phyloP scores from a whole-genome alignment of 1,284 basidiomycete genomes.

The Somion occarium region DNA sequence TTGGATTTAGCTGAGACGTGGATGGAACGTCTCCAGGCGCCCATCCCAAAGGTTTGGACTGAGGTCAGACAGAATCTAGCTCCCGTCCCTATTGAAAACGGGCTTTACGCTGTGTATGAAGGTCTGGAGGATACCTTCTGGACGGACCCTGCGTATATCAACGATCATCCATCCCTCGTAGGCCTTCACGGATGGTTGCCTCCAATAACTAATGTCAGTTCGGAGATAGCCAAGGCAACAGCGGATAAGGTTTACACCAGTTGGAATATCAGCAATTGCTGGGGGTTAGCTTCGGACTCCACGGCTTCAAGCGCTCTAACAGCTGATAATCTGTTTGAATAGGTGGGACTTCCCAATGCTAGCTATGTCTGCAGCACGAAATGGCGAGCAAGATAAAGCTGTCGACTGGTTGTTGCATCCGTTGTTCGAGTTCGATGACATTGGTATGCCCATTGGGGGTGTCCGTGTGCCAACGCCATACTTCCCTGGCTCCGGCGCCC shows the following conservation, averaged over 20 bases:
- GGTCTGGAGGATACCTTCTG: slow-evolving; percentile 50
- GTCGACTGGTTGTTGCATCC: slow-evolving; percentile 53
- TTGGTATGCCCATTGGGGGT: slow-evolving; percentile 57
- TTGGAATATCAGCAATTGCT: slow-evolving; percentile 54
- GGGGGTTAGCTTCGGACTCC: slow-evolving; percentile 37
- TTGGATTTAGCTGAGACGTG: slow-evolving; percentile 44
- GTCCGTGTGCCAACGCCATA: slow-evolving; percentile 56
- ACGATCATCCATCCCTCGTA: slow-evolving; percentile 54
- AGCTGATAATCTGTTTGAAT: slow-evolving; percentile 1
- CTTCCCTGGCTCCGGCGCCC: slow-evolving; percentile 50
- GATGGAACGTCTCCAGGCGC: slow-evolving; percentile 38
- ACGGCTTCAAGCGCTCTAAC: not conserved
- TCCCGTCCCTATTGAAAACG: slow-evolving; percentile 42
- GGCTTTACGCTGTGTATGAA: slow-evolving; percentile 52
- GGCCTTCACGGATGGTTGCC: slow-evolving; percentile 58
- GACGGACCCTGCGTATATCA: slow-evolving; percentile 44
- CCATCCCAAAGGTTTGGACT: slow-evolving; percentile 39
- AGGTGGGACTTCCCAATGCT: slow-evolving; percentile 64
- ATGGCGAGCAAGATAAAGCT: slow-evolving; percentile 43
- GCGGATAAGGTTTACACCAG: slow-evolving; percentile 48
- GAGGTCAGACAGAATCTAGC: slow-evolving; percentile 43
- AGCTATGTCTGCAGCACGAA: slow-evolving; percentile 56
- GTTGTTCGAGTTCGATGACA: slow-evolving; percentile 52
- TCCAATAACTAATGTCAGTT: slow-evolving; percentile 40
- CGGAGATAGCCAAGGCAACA: slow-evolving; percentile 42